Evolutionary conservation across 106 monocot species (phyloP), one percentile per base, ranked within the genome.

Genomic region (Platanthera zijinensis): DNA sequence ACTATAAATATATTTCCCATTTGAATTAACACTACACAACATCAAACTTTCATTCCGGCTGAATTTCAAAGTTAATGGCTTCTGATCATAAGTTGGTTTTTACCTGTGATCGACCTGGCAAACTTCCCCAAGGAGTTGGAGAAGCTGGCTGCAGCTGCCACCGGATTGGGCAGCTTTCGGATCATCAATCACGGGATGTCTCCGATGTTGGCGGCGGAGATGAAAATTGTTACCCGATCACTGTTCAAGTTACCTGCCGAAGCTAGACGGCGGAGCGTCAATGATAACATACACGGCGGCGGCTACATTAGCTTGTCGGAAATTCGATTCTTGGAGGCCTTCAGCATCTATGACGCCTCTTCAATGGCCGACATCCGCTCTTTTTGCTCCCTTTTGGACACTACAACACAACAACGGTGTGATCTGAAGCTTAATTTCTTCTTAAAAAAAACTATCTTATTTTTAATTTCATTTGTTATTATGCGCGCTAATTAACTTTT

Each of bases 221-320:
- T 85, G 88, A 88, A 88, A 82, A 79, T 77, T 9, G 80, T 80
- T 47, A 77, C 85, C 45, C 74, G 69, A 9, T 21, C 84, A 54
- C 83, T 88, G 50, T 82, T 85, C 77, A 70, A 83, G 14, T 82
- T 85, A 53, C 88, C 88, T 39, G 82, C 56, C 48, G 82, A 88
- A 10, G 69, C 75, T 83, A 88, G 82, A 80, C 73, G 51, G 32
- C 71, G 71, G 8, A 57, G n/a, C 57, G 85, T 78, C 71, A 12
- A 15, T n/a, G 80, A 85, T 73, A 30, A 80, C 88, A 82, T 88
- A 21, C 4, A 32, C 2, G 82, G 78, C 6, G 85, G 88, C 77
- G 85, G 85, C 63, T 88, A 88, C 77, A 51, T 78, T 69, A 78
- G 19, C 8, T 74, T 82, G 54, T 70, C 85, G 54, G 53, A 52